Evolutionary conservation across 1,139 yeast genomes (phyloP).

Genomic region (Zygosaccharomyces pseudobailii): DNA sequence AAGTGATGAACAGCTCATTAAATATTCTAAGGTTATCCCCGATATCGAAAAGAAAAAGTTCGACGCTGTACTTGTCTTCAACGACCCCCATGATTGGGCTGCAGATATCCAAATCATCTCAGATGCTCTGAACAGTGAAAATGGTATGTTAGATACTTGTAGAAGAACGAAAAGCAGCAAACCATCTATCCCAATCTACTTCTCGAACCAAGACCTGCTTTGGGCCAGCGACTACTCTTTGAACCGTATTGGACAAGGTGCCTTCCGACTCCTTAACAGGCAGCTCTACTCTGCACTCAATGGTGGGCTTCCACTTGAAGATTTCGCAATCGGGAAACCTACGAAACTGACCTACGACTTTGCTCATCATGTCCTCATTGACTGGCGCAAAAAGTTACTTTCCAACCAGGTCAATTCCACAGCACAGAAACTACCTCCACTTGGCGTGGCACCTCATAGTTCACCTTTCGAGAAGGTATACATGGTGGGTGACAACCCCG

Average conservation of each 20-base stretch:
- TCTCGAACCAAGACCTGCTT: constrained; percentile 80
- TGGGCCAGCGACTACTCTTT: constrained; percentile 84
- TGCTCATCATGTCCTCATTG: constrained; percentile 67
- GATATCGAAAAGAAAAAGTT: constrained; percentile 44
- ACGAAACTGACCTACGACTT: constrained; percentile 73
- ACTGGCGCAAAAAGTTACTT: constrained; percentile 46
- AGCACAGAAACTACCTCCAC: constrained; percentile 19
- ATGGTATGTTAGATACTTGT: constrained; percentile 64
- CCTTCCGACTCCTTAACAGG: constrained; percentile 64
- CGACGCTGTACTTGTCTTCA: constrained; percentile 80
- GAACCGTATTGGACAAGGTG: constrained; percentile 93
- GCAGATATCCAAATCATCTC: constrained; percentile 74
- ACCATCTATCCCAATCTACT: constrained; percentile 75
- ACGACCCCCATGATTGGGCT: constrained; percentile 89
- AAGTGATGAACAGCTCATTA: constrained; percentile 49
- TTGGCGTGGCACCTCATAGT: constrained; percentile 22
- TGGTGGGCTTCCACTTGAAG: constrained; percentile 46
- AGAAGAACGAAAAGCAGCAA: constrained; percentile 34
- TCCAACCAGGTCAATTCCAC: constrained; percentile 18
- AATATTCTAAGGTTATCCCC: constrained; percentile 39
- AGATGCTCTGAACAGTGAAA: constrained; percentile 63
- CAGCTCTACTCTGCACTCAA: constrained; percentile 58
- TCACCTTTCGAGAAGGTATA: constrained; percentile 51
- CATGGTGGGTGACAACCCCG: constrained; percentile 98
- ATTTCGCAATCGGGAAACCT: constrained; percentile 80